A percentile compares a stretch with the other conserved stretches of the same genome.
Conservation (phyloP, 352 stramenopile species). For the Phytophthora europaea region DNA sequence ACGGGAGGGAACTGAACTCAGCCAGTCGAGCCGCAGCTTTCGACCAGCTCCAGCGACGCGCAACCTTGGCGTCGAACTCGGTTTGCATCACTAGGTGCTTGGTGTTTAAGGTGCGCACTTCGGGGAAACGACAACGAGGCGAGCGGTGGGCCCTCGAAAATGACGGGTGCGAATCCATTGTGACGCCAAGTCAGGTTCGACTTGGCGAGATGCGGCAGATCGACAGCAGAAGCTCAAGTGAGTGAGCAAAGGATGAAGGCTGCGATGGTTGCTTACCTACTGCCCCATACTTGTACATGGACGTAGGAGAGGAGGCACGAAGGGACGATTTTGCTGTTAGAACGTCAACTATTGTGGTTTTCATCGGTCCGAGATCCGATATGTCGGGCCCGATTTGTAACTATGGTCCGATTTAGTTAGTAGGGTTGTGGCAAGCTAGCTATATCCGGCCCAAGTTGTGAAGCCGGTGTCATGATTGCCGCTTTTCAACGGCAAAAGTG, state of each 20-base stretch:
- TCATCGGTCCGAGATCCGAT: no score
- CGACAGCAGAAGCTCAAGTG: background rate
- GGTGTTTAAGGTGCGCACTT: background rate
- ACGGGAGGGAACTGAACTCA: constrained; percentile 3
- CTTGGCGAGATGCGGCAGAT: background rate
- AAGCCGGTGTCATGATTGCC: no score
- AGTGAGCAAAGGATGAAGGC: background rate
- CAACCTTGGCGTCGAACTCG: background rate
- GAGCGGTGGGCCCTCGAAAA: background rate
- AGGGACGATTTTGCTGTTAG: no score
- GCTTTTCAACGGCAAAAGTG: no score
- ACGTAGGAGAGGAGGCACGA: no score
- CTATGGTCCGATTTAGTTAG: no score
- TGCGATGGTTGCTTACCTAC: background rate
- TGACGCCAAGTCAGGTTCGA: background rate
- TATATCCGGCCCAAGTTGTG: no score
- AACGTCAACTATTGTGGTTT: no score
- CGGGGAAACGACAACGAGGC: background rate
- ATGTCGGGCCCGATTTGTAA: no score
- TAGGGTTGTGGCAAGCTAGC: no score
- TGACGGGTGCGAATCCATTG: background rate
- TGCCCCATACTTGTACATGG: no score
- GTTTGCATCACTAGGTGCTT: background rate
- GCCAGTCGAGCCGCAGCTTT: background rate
- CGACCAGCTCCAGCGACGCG: background rate